Conservation (phyloP, 345 rosid species). For the Geranium brycei region DNA sequence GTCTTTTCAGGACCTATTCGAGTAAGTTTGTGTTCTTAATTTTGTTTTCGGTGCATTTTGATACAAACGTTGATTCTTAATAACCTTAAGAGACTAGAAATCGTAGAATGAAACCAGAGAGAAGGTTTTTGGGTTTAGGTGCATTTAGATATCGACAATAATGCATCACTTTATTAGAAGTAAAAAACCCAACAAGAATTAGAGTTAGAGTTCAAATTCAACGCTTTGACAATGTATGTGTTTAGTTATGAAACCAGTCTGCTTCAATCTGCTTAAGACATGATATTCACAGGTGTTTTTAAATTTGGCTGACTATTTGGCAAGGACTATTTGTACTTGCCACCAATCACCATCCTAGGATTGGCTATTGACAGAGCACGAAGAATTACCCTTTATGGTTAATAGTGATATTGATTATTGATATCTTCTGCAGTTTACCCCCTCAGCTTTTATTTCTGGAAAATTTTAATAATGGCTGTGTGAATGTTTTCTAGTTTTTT, state of each 20-base stretch:
- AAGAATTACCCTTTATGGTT: neutral
- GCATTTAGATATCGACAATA: neutral
- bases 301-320: neutral
- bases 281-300: neutral
- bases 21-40: constrained; percentile 25
- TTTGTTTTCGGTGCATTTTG: neutral
- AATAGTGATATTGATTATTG: neutral
- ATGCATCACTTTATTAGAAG: neutral
- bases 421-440: neutral
- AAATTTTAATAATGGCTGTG: neutral
- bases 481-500: constrained; percentile 39
- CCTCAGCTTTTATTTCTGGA: neutral
- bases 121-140: neutral
- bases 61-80: neutral
- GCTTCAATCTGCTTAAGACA: neutral
- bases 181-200: neutral
- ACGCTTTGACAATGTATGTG: neutral
- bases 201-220: neutral
- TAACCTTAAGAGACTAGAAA: too few species aligned
- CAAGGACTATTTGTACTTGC: neutral
- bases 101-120: neutral
- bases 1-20: constrained; percentile 48
- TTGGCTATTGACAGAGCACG: neutral
- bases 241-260: neutral
- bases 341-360: neutral